These are phyloP conservation scores for Epicoccum sorghinum DNA, from an alignment of 2,329 filamentous ascomycete genomes.

Conservation along the genomic window DNA sequence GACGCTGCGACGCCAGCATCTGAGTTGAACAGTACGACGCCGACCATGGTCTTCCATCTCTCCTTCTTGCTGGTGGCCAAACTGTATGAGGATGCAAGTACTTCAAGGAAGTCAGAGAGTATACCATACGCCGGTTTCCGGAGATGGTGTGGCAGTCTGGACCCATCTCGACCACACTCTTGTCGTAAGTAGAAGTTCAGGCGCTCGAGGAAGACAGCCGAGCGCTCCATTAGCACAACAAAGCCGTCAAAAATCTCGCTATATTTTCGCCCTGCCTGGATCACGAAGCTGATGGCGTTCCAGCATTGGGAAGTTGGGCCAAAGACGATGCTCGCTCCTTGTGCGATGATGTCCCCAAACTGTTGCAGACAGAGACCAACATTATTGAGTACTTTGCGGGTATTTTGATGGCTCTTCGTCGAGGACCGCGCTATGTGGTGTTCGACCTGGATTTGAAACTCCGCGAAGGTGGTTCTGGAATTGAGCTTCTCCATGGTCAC, in stretches of 20 bases:
- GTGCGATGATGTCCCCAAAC: constrained; percentile 15
- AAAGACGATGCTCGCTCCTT: constrained; percentile 15
- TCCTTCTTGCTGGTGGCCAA: constrained; percentile 21
- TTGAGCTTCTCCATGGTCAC: not conserved
- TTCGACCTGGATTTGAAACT: not conserved
- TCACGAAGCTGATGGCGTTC: constrained; percentile 24
- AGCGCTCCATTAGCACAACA: constrained; percentile 25
- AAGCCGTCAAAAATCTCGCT: constrained; percentile 19
- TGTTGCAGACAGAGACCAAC: constrained; percentile 9
- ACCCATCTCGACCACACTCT: not conserved
- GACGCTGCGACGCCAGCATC: constrained; percentile 15
- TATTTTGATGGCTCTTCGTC: not conserved
- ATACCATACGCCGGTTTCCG: constrained; percentile 1
- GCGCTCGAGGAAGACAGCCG: constrained; percentile 14
- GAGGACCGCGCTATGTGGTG: no score
- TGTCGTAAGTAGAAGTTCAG: constrained; percentile 12
- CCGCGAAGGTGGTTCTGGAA: not conserved
- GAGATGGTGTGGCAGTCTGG: not conserved
- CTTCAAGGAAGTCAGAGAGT: not conserved
- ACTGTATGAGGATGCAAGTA: constrained; percentile 16
- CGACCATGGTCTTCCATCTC: constrained; percentile 16
- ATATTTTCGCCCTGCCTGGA: constrained; percentile 8
- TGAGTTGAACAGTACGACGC: constrained; percentile 16
- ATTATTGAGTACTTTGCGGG: constrained; percentile 6
- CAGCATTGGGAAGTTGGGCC: constrained; percentile 20